A percentile compares a stretch with the other conserved stretches of the same genome.
Evolutionary conservation across 805 yeast genomes (phyloP).

Genomic region (Danielozyma ontarioensis): DNA sequence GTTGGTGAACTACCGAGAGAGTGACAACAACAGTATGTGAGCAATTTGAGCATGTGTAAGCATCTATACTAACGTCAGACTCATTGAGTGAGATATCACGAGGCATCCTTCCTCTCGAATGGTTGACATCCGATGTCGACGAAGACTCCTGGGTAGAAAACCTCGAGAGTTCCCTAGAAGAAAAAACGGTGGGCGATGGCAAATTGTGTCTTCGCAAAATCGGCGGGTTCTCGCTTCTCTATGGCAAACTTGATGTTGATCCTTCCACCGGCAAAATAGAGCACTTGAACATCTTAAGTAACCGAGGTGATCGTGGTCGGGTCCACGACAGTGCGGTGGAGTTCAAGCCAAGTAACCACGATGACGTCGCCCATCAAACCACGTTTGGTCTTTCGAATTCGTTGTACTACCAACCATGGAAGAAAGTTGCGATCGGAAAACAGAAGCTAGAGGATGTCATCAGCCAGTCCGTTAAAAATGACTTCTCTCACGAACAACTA

Average conservation of each 20-base stretch:
- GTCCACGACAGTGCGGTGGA: constrained; percentile 17
- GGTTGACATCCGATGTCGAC: constrained; percentile 27
- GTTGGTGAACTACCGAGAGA: constrained; percentile 69
- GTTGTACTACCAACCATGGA: constrained; percentile 66
- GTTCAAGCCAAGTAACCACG: constrained; percentile 5
- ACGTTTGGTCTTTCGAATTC: constrained; percentile 68
- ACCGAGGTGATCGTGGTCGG: constrained; percentile 40
- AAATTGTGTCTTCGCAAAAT: constrained; percentile 23
- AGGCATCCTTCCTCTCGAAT: constrained; percentile 47
- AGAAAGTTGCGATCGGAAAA: constrained; percentile 56
- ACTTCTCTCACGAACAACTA: constrained; percentile 33
- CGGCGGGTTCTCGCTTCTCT: constrained; percentile 62
- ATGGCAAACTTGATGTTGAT: constrained; percentile 40
- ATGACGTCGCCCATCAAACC: constrained; percentile 16
- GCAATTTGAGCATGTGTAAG: constrained; percentile 1
- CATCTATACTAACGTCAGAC: constrained; percentile 13
- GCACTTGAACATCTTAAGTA: constrained; percentile 45
- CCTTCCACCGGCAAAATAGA: constrained; percentile 16
- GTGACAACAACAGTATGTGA: constrained; percentile 14
- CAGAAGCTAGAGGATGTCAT: constrained; percentile 17
- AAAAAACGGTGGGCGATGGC: constrained; percentile 4
- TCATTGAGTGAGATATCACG: constrained; percentile 40
- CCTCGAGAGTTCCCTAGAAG: constrained; percentile 20
- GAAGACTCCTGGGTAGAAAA: constrained; percentile 44
- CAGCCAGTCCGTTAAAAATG: constrained; percentile 8